Base-by-base conservation (phyloP, 306 rosid species). In the Parietaria judaica region DNA sequence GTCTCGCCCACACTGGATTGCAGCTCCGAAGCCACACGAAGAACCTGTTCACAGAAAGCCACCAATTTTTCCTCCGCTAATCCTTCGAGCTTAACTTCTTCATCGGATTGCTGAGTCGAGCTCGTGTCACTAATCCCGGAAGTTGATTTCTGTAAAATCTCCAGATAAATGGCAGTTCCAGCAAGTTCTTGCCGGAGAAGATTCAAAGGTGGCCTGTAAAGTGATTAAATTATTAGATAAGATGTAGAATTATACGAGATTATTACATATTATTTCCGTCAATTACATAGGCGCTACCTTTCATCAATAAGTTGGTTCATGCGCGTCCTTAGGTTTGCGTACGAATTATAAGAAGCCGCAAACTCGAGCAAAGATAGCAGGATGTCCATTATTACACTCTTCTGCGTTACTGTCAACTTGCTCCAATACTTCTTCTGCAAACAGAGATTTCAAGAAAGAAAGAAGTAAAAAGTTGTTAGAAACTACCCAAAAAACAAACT, bases 371-470 rank as follows among this genome's bases (percentile, higher is more conserved):
- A 62, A 64, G 91, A 86, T 47, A 88, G 68, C 76, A 94, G 77
- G 72, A 79, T 84, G 58, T 94, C 99, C 95, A 89, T 74, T 55
- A 86, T 66, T 68, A 84, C 83, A 69, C 86, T 74, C 82, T 86
- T 89, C 67, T 94, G 95, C 43, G 70, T 61, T 61, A 83, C 70
- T 69, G 66, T 81, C 80, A 94, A 85, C 83, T 76, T 94, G 75
- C 66, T 66, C 99, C 99, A 94, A 77, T 86, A 94, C 73, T 81
- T 94, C 72, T 86, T 94, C 99, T 94, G 89, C 81, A 84, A 84
- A 67, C 50, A 49, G 4, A 46, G 63, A 66, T 50, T 57, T 51
- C 43, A 36, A 61, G 31, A 23, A 23, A 23, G 31, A 23, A 23
- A 23, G 31, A 23, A 23, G 31, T 2, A 71, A 67, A 78, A 7